Percentiles rank a stretch among this genome's conserved stretches.
These are phyloP conservation scores for Clohesyomyces aquaticus DNA, from an alignment of 495 filamentous ascomycete species.

Conservation along the genomic window DNA sequence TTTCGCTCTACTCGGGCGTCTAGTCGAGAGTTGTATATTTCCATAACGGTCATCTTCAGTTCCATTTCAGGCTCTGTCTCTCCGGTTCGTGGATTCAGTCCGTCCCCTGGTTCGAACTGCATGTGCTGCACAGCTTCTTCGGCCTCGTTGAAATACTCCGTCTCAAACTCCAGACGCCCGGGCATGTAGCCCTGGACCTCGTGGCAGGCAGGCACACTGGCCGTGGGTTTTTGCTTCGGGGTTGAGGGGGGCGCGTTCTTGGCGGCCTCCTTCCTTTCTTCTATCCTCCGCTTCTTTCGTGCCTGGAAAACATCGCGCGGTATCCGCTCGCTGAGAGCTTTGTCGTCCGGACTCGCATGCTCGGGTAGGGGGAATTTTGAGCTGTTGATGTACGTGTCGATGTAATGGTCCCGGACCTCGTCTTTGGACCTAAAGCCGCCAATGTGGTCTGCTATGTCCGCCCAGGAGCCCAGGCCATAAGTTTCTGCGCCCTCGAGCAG, in stretches of 20 bases:
- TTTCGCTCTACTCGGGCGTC: constrained; percentile 93
- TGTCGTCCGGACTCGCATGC: constrained; percentile 79
- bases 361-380: constrained; percentile 82
- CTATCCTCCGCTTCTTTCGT: constrained; percentile 91
- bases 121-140: constrained; percentile 98
- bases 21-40: constrained; percentile 94
- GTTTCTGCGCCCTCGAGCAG: constrained; percentile 95
- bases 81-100: constrained; percentile 78
- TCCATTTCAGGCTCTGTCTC: constrained; percentile 93
- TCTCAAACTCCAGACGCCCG: constrained; percentile 95
- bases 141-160: constrained; percentile 95
- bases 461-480: constrained; percentile 96
- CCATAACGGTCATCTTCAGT: constrained; percentile 96
- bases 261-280: constrained; percentile 84
- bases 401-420: constrained; percentile 91
- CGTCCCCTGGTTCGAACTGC: constrained; percentile 96
- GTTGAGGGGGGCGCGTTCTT: constrained; percentile 81
- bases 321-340: constrained; percentile 71
- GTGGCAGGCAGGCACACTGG: constrained; percentile 90
- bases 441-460: constrained; percentile 97
- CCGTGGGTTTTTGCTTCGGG: constrained; percentile 93
- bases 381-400: constrained; percentile 83
- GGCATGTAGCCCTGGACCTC: constrained; percentile 99
- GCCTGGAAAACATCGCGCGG: constrained; percentile 92
- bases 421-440: constrained; percentile 92